phyloP scores from a whole-genome alignment of 2,329 filamentous ascomycete species.

The Apiospora saccharicola region DNA sequence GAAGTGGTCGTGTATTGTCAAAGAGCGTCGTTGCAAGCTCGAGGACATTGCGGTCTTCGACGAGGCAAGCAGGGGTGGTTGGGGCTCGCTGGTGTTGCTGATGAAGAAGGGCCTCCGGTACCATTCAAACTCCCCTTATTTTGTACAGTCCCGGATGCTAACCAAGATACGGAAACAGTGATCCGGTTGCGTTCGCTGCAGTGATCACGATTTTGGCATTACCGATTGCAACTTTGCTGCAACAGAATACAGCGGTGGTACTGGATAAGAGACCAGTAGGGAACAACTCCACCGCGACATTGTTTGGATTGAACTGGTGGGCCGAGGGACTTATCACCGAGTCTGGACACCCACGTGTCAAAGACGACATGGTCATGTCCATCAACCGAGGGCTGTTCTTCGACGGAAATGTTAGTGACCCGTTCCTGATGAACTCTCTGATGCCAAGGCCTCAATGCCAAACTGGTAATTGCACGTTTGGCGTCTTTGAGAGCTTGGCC shows the following conservation, averaged over 20 bases:
- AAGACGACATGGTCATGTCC: not conserved
- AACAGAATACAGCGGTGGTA: not conserved
- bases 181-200: not conserved
- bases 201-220: not conserved
- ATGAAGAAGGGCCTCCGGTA: not conserved
- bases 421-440: not conserved
- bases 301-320: not conserved
- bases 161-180: not conserved
- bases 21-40: not conserved
- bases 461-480: not conserved
- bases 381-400: conserved; percentile 8
- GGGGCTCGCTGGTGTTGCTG: not conserved
- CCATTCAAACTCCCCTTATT: not conserved
- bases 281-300: not conserved
- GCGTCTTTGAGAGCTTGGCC: not conserved
- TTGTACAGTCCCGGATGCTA: not conserved
- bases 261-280: not conserved
- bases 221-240: not conserved
- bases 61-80: not conserved
- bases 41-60: not conserved
- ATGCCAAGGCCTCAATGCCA: not conserved
- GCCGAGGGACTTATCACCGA: not conserved
- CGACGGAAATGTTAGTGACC: not conserved
- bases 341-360: not conserved
- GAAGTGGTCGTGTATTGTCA: not conserved